Base-by-base conservation (phyloP, 495 filamentous ascomycete genomes). In the Cudoniella acicularis region DNA sequence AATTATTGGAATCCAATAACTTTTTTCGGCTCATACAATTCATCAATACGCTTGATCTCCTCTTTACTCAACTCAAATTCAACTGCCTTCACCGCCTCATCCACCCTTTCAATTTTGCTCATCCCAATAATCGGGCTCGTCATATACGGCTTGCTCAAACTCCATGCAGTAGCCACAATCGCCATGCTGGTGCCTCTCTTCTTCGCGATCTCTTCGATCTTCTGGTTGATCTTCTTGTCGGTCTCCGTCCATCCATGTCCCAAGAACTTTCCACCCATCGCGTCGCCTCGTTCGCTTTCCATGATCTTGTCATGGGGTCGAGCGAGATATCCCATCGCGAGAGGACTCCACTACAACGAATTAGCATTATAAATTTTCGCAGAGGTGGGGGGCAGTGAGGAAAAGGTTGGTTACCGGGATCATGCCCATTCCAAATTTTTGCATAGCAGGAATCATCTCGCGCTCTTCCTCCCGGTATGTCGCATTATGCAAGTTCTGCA, bases 101-200 rank as follows among this genome's bases (percentile, higher is more conserved):
- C 81, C 45, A 89, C 79, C 9, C 84, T 70, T 56, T 73, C 71
- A 43, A 75, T 67, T 62, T 76, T 85, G 17, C 70, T 76, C 59
- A 87, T 69, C 9, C 85, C 63, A 41, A 62, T 25, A 47, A 62
- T 62, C 17, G 63, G 63, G 0, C 45, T 63, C 1, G 54, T 52
- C 47, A 62, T 56, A 24, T 25, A 56, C 20, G 43, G 48, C 50
- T 81, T 69, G 46, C 80, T 76, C 66, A 86, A 71, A 54, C 83
- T 80, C 87, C 88, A 91, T 10, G 87, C 87, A 50, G 87, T 73
- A 1, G 85, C 79, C 49, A 91, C 82, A 58, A 81, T 77, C 3
- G 82, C 81, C 77, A 92, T 89, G 56, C 61, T 78, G 40, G 76
- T 69, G 2, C 81, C 83, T 66, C 82, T 81, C 75, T 82, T 88